Conservation (phyloP, 1,284 basidiomycete species). For the Golubevia sp. region DNA sequence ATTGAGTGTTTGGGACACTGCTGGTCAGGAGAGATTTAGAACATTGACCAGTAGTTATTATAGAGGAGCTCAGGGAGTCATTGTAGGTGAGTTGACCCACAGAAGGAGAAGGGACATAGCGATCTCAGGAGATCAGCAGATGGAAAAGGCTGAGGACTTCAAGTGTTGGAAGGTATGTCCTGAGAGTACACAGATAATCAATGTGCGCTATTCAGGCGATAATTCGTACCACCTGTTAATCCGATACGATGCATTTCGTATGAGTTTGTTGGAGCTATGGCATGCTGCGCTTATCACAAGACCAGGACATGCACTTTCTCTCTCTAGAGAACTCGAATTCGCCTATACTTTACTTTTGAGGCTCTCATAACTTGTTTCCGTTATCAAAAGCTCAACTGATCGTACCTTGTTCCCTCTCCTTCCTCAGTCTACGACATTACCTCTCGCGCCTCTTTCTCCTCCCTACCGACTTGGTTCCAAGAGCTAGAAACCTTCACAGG, state of each 20-base stretch:
- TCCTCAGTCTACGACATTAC: slow-evolving; percentile 89
- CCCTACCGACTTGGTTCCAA: slow-evolving; percentile 86
- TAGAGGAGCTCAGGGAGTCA: slow-evolving; percentile 88
- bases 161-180: too few relatives aligned
- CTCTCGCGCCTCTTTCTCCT: slow-evolving; percentile 86
- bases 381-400: background rate
- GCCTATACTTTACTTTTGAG: background rate
- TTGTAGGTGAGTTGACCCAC: slow-evolving; percentile 72
- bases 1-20: slow-evolving; percentile 67
- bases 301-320: too few relatives aligned
- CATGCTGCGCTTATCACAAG: slow-evolving; percentile 6
- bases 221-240: background rate
- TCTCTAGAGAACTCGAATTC: background rate
- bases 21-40: slow-evolving; percentile 64
- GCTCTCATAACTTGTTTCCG: background rate
- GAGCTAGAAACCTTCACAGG: slow-evolving; percentile 90
- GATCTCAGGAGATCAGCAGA: too few relatives aligned
- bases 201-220: too few relatives aligned
- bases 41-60: slow-evolving; percentile 92
- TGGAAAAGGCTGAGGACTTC: too few relatives aligned
- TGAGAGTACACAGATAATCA: too few relatives aligned
- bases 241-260: slow-evolving; percentile 2
- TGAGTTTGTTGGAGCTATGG: slow-evolving; percentile 8
- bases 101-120: too few relatives aligned
- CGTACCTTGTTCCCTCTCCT: background rate